Evolutionary conservation across 805 yeast species (phyloP).

Genomic region (Cyberlindnera galapagoensis): DNA sequence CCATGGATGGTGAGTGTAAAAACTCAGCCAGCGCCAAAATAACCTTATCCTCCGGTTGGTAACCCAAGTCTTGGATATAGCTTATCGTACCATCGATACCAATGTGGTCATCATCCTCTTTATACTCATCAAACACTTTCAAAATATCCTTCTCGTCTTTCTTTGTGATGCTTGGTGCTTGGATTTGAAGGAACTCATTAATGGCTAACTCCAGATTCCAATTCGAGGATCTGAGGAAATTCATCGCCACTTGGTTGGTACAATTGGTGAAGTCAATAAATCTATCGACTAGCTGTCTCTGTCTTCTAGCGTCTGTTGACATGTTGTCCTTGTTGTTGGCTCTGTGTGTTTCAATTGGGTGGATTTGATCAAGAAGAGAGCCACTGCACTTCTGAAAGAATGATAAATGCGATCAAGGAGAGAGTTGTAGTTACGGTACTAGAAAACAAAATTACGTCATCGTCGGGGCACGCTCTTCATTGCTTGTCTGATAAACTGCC

Average conservation of each 20-base stretch:
- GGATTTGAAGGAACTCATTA: slow-evolving; percentile 21
- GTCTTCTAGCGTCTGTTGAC: slow-evolving; percentile 17
- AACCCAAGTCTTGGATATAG: slow-evolving; percentile 59
- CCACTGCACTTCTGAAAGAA: no score
- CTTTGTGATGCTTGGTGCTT: slow-evolving; percentile 10
- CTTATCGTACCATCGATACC: slow-evolving; percentile 74
- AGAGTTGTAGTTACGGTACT: no score
- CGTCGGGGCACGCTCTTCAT: no score
- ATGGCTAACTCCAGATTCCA: slow-evolving; percentile 25
- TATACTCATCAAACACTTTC: slow-evolving; percentile 18
- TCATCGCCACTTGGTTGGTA: slow-evolving; percentile 19
- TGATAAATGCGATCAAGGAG: no score
- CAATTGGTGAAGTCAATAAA: slow-evolving; percentile 24
- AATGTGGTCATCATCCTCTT: slow-evolving; percentile 32
- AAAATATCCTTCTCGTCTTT: slow-evolving; percentile 13
- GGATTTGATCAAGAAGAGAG: background rate
- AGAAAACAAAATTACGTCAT: no score
- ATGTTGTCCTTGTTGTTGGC: slow-evolving; percentile 3
- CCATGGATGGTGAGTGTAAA: slow-evolving; percentile 60
- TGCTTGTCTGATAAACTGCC: no score
- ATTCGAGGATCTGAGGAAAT: slow-evolving; percentile 15
- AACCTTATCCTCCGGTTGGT: slow-evolving; percentile 68
- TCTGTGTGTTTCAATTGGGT: background rate
- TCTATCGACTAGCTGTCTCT: slow-evolving; percentile 23
- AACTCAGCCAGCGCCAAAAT: slow-evolving; percentile 68